Evolutionary conservation across 345 rosid genomes (phyloP).

Genomic region (Barbarea vulgaris): DNA sequence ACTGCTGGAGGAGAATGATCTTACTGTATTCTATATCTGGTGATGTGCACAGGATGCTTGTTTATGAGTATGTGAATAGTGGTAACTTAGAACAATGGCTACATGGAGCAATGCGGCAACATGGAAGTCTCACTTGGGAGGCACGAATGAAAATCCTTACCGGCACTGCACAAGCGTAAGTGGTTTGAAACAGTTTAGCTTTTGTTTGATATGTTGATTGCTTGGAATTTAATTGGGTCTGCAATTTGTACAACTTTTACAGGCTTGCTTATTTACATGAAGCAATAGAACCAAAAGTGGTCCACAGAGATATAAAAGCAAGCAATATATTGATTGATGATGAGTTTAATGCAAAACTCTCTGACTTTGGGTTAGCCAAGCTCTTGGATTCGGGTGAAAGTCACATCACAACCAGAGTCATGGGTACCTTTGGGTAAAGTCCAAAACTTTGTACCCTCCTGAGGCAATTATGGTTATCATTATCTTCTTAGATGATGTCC

Average conservation of each 20-base stretch:
- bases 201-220: constrained; percentile 1
- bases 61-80: constrained; percentile 83
- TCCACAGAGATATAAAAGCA: constrained; percentile 94
- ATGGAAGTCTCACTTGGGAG: constrained; percentile 76
- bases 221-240: constrained; percentile 9
- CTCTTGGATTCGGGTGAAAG: constrained; percentile 87
- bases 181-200: constrained; percentile 29
- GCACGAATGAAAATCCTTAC: constrained; percentile 79
- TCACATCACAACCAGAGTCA: constrained; percentile 93
- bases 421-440: constrained; percentile 98
- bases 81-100: constrained; percentile 91
- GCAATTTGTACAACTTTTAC: constrained; percentile 30
- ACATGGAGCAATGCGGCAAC: constrained; percentile 67
- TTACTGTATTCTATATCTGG: background rate
- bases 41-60: constrained; percentile 63
- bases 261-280: constrained; percentile 99
- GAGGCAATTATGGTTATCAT: constrained; percentile 25
- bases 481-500: constrained; percentile 10
- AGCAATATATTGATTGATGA: constrained; percentile 93
- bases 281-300: constrained; percentile 97
- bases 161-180: constrained; percentile 93
- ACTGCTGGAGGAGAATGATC: background rate
- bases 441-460: constrained; percentile 6
- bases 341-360: constrained; percentile 84
- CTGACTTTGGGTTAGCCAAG: constrained; percentile 98